Evolutionary conservation across 306 rosid genomes (phyloP).

Genomic region (Prunus mongolica): DNA sequence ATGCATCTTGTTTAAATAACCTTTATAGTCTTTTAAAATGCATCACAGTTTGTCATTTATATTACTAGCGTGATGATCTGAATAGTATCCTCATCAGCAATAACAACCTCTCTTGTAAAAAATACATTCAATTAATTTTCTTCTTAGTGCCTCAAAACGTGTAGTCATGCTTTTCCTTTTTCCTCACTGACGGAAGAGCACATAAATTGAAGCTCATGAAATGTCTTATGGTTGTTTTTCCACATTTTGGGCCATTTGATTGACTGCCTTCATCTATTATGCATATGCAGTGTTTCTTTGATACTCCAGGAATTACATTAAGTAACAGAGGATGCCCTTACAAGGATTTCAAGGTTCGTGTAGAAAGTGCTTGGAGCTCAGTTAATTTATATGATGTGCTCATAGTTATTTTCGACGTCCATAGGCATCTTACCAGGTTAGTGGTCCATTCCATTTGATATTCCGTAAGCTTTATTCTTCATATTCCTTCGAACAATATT

Average conservation of each 20-base stretch:
- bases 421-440: slow-evolving; percentile 86
- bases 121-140: not conserved
- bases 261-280: slow-evolving; percentile 3
- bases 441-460: slow-evolving; percentile 14
- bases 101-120: not conserved
- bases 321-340: slow-evolving; percentile 59
- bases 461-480: not conserved
- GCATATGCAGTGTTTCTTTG: slow-evolving; percentile 81
- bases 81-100: too few species aligned
- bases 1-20: not conserved
- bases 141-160: not conserved
- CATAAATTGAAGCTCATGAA: not conserved
- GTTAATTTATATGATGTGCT: slow-evolving; percentile 76
- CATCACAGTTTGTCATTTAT: not conserved
- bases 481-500: not conserved
- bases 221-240: not conserved
- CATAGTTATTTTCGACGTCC: slow-evolving; percentile 84
- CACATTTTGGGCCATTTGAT: not conserved
- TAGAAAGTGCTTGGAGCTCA: slow-evolving; percentile 97
- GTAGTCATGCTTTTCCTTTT: not conserved
- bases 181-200: not conserved
- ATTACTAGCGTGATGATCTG: not conserved
- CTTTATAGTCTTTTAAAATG: not conserved
- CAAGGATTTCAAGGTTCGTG: slow-evolving; percentile 82
- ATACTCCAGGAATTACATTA: slow-evolving; percentile 83